These are phyloP conservation scores for Tuctoria greenei DNA, from an alignment of 176 grass and related monocot genomes.

Conservation along the genomic window DNA sequence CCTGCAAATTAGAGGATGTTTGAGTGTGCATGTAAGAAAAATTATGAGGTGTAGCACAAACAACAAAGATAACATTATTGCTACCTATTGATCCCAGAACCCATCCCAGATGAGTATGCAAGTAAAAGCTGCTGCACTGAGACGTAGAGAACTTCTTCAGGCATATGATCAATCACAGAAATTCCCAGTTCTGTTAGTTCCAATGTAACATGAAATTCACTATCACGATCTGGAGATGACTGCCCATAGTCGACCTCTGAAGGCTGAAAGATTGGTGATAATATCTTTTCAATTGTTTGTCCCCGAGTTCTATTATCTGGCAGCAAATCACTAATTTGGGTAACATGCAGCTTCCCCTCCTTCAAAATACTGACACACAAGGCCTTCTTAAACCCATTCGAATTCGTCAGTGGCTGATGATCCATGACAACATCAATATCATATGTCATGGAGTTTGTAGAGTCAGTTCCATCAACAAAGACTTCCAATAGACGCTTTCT, in stretches of 20 bases:
- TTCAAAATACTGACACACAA: slow-evolving; percentile 71
- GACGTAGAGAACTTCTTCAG: slow-evolving; percentile 90
- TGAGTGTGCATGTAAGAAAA: slow-evolving; percentile 27
- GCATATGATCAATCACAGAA: slow-evolving; percentile 96
- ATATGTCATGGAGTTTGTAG: slow-evolving; percentile 62
- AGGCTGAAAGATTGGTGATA: slow-evolving; percentile 68
- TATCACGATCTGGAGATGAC: slow-evolving; percentile 57
- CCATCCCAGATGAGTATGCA: slow-evolving; percentile 91
- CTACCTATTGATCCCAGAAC: slow-evolving; percentile 91
- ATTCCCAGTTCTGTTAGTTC: slow-evolving; percentile 76
- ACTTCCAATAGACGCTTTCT: slow-evolving; percentile 73
- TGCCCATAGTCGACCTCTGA: slow-evolving; percentile 71
- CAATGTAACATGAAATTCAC: slow-evolving; percentile 89
- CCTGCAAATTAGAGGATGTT: slow-evolving; percentile 46
- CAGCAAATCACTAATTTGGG: slow-evolving; percentile 83
- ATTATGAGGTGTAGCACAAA: slow-evolving; percentile 3
- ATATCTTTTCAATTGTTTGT: slow-evolving; percentile 51
- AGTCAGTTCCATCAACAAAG: slow-evolving; percentile 75
- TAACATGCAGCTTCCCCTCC: slow-evolving; percentile 72
- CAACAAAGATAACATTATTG: slow-evolving; percentile 4
- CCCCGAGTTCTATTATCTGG: slow-evolving; percentile 65
- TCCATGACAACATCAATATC: slow-evolving; percentile 82
- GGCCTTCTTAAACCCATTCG: slow-evolving; percentile 59
- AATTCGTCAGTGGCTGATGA: slow-evolving; percentile 56
- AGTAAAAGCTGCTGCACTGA: slow-evolving; percentile 89